A percentile compares a stretch with the other conserved stretches of the same genome.
Evolutionary conservation across 345 rosid genomes (phyloP).

Genomic region (Acer campestre): DNA sequence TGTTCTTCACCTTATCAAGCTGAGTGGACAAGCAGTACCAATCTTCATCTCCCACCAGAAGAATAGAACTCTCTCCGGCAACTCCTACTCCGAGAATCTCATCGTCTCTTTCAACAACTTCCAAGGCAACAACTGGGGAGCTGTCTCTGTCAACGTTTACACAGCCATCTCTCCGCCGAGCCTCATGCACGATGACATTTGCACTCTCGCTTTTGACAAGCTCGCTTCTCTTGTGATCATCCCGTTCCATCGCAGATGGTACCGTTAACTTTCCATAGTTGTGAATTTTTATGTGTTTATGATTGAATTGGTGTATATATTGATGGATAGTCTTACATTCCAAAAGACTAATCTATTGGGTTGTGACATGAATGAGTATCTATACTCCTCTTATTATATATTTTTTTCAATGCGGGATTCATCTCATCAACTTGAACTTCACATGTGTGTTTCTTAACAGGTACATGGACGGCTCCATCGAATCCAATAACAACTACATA

Average conservation of each 20-base stretch:
- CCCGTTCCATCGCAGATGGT: constrained; percentile 62
- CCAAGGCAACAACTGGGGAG: constrained; percentile 12
- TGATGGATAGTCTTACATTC: too few relatives aligned
- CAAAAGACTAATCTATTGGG: too few relatives aligned
- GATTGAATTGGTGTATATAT: too few relatives aligned
- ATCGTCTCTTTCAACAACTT: constrained; percentile 31
- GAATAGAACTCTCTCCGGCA: constrained; percentile 17
- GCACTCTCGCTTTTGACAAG: constrained; percentile 53
- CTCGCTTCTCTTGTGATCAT: constrained; percentile 45
- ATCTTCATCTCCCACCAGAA: constrained; percentile 51
- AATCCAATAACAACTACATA: constrained; percentile 32
- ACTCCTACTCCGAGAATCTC: constrained; percentile 45
- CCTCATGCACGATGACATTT: constrained; percentile 61
- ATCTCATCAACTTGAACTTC: too few relatives aligned
- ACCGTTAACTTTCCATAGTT: background rate
- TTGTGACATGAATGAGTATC: too few relatives aligned
- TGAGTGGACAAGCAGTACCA: constrained; percentile 50
- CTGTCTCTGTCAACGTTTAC: constrained; percentile 17
- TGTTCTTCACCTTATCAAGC: constrained; percentile 58
- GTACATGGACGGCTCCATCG: constrained; percentile 25
- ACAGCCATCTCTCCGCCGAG: constrained; percentile 38
- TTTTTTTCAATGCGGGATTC: too few relatives aligned
- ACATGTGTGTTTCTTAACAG: too few relatives aligned
- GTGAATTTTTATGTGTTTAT: too few relatives aligned
- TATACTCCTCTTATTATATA: too few relatives aligned